A percentile compares a stretch with the other conserved stretches of the same genome.
Conservation (phyloP, 768 basidiomycete species). For the Omphalotus guepiniiformis region DNA sequence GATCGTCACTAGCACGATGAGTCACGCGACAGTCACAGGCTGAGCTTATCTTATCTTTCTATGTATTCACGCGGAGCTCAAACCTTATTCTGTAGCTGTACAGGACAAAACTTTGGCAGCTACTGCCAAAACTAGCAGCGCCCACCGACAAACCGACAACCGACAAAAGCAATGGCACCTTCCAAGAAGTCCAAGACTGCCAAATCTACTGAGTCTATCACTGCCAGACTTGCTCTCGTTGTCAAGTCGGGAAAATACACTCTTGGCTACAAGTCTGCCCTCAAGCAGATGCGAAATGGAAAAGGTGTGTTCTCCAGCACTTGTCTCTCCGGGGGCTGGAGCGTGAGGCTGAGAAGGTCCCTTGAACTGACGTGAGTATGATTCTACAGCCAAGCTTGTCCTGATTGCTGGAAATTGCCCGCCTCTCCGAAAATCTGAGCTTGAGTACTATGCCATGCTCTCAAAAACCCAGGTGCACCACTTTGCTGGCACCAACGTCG, state of each 20-base stretch:
- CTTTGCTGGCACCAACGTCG: slow-evolving; percentile 96
- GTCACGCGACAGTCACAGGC: background rate
- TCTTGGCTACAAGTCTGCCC: slow-evolving; percentile 95
- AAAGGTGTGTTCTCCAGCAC: slow-evolving; percentile 70
- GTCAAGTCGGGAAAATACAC: slow-evolving; percentile 99
- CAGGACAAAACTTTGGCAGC: background rate
- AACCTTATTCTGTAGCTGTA: slow-evolving; percentile 1
- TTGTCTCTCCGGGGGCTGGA: slow-evolving; percentile 86
- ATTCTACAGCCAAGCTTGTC: slow-evolving; percentile 85
- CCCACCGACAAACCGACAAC: background rate
- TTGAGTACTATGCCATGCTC: slow-evolving; percentile 99
- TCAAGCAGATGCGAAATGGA: slow-evolving; percentile 97
- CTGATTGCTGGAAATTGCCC: slow-evolving; percentile 99
- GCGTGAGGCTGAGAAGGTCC: slow-evolving; percentile 99
- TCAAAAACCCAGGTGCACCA: slow-evolving; percentile 99
- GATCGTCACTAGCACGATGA: background rate
- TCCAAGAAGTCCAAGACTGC: slow-evolving; percentile 93
- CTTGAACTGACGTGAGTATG: slow-evolving; percentile 58
- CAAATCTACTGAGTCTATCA: slow-evolving; percentile 92
- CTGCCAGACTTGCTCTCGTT: slow-evolving; percentile 88
- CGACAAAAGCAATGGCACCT: slow-evolving; percentile 68
- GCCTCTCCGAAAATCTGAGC: slow-evolving; percentile 97
- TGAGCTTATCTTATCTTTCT: background rate
- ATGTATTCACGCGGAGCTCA: background rate
- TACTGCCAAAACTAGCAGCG: background rate